These are phyloP conservation scores for Tuber borchii DNA, from an alignment of 495 filamentous ascomycete species.

Conservation along the genomic window DNA sequence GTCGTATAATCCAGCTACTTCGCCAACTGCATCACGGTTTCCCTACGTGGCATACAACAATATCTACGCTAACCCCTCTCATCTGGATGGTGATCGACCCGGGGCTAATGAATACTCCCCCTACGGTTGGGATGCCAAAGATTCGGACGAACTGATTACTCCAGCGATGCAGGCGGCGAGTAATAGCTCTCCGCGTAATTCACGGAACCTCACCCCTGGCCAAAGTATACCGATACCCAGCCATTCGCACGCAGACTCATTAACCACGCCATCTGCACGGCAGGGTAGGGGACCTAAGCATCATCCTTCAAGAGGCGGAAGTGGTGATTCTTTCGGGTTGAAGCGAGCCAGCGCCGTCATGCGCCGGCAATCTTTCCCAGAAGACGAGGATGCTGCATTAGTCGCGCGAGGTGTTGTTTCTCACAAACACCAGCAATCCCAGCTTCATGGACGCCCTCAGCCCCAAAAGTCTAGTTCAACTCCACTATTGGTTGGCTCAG, in stretches of 20 bases:
- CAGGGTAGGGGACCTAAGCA: constrained; percentile 28
- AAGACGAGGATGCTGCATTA: constrained; percentile 38
- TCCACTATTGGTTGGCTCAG: constrained; percentile 19
- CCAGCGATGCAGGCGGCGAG: constrained; percentile 27
- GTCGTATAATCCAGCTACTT: constrained; percentile 36
- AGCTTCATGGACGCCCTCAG: constrained; percentile 22
- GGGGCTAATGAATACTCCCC: constrained; percentile 35
- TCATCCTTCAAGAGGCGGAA: constrained; percentile 29
- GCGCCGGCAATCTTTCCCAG: constrained; percentile 25
- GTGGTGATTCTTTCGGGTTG: constrained; percentile 32
- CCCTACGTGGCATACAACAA: constrained; percentile 34
- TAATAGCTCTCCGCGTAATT: constrained; percentile 38
- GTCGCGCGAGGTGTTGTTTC: constrained; percentile 25
- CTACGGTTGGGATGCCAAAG: constrained; percentile 38
- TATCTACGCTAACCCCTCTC: constrained; percentile 34
- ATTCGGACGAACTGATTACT: constrained; percentile 31
- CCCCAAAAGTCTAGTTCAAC: constrained; percentile 22
- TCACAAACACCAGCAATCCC: constrained; percentile 15
- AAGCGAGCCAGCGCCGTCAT: constrained; percentile 38
- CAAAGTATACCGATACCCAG: constrained; percentile 30
- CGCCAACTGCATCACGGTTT: constrained; percentile 31
- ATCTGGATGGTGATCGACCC: constrained; percentile 37
- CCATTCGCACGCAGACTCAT: constrained; percentile 36
- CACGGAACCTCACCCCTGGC: constrained; percentile 40
- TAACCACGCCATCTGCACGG: constrained; percentile 30